Evolutionary conservation across 441 rosid genomes (phyloP), one percentile per base, ranked within the genome.

Genomic region (Biscutella laevigata): DNA sequence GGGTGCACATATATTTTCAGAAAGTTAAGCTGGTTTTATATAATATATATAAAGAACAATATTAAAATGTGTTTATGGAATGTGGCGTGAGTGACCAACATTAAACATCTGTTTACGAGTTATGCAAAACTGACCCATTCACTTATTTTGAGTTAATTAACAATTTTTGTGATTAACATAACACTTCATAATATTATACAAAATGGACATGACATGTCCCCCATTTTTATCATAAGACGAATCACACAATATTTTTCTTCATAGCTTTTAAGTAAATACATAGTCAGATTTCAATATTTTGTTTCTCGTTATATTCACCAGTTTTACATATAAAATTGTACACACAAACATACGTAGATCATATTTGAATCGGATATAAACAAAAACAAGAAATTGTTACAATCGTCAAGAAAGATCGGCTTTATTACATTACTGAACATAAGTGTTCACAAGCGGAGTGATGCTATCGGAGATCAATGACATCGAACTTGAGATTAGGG

Each of bases 401-500:
- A 21, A 46, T 29, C 43, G 61, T 16, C 12, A n/a, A 29, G 7
- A 25, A 32, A 47, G n/a, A 29, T 46, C 36, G 16, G 7, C 22
- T 52, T 43, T 26, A 28, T 17, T 25, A n/a, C n/a, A n/a, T n/a
- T n/a, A n/a, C n/a, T n/a, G 42, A 61, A 52, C 24, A 53, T 36
- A 14, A n/a, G 12, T 7, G 2, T 27, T n/a, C 24, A 61, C 9
- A 53, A 21, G n/a, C 2, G 17, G 19, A 22, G 20, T 60, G 47
- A 64, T 80, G 33, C 49, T 74, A 88, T 43, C 95, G 74, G 26
- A 91, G 98, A 74, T 91, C 98, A 56, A 85, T 79, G 71, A 87
- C 75, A 9, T 91, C 91, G 22, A 91, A 83, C 63, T 65, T 80
- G 38, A 88, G 64, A 56, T 70, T 74, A 27, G 96, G 95, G 70